Evolutionary conservation across 768 basidiomycete species (phyloP).

Genomic region (Leccinum disarticulatum): DNA sequence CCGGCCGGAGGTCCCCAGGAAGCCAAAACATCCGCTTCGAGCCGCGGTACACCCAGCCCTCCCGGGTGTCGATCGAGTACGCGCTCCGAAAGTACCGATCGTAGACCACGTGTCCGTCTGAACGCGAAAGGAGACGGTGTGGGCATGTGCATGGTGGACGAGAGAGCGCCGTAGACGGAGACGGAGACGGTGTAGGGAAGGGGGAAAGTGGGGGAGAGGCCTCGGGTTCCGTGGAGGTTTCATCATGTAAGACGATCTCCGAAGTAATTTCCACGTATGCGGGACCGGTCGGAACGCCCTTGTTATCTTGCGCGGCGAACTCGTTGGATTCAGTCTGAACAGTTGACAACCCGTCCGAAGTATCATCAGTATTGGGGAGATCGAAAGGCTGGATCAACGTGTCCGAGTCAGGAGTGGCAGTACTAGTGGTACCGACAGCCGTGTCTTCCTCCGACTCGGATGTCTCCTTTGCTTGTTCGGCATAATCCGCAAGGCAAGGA

Average conservation of each 20-base stretch:
- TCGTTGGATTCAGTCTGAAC: background rate
- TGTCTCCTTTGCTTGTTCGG: conserved; percentile 1
- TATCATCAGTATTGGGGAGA: background rate
- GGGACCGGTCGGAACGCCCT: background rate
- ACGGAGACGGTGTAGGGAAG: background rate
- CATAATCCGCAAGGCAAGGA: conserved; percentile 9
- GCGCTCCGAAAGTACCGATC: conserved; percentile 16
- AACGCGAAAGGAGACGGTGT: conserved; percentile 15
- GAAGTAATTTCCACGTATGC: background rate
- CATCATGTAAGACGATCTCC: background rate
- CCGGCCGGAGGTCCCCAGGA: conserved; percentile 15
- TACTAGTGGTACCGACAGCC: too few species aligned
- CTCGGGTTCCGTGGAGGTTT: background rate
- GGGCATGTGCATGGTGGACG: conserved; percentile 1
- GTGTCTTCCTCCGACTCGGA: background rate
- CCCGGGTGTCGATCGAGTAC: conserved; percentile 10
- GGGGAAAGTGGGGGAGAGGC: background rate
- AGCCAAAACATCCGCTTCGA: conserved; percentile 18
- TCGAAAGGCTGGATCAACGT: background rate
- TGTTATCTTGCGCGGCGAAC: background rate
- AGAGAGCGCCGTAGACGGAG: background rate
- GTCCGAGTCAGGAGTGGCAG: too few species aligned
- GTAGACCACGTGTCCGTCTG: conserved; percentile 10
- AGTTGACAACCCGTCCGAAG: background rate
- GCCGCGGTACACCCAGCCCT: conserved; percentile 19